phyloP scores from a whole-genome alignment of 352 stramenopile genomes.

The Pythium phragmitis region DNA sequence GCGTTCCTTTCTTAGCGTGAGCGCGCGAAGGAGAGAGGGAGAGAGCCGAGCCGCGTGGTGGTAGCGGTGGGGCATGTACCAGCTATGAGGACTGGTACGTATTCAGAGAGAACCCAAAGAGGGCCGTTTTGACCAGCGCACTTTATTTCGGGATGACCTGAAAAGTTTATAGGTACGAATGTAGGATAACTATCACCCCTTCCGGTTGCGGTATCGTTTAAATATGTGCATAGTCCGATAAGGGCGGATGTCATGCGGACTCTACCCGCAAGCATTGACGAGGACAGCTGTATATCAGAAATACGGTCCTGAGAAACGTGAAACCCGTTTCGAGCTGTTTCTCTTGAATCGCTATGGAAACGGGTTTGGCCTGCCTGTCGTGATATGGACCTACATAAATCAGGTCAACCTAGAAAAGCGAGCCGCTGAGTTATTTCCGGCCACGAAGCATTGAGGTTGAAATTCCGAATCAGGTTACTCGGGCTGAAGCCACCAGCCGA shows the following conservation, averaged over 20 bases:
- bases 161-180: constrained; percentile 12
- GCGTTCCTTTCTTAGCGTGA: constrained; percentile 14
- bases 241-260: constrained; percentile 13
- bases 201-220: background rate
- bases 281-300: constrained; percentile 3
- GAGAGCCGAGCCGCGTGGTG: background rate
- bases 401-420: constrained; percentile 20
- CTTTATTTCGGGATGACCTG: constrained; percentile 26
- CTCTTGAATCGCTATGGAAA: background rate
- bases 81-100: background rate
- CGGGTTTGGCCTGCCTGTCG: constrained; percentile 1
- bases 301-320: background rate
- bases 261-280: background rate
- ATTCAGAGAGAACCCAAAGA: constrained; percentile 13
- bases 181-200: constrained; percentile 4
- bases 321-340: background rate
- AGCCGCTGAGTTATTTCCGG: constrained; percentile 18
- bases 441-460: background rate
- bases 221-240: too few relatives aligned
- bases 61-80: background rate
- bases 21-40: background rate
- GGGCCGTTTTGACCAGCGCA: constrained; percentile 8
- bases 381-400: constrained; percentile 24
- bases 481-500: constrained; percentile 7
- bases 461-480: constrained; percentile 14